A percentile compares a stretch with the other conserved stretches of the same genome.
Evolutionary conservation across 108 stramenopile species (phyloP).

Genomic region (Nannochloropsis granulata): DNA sequence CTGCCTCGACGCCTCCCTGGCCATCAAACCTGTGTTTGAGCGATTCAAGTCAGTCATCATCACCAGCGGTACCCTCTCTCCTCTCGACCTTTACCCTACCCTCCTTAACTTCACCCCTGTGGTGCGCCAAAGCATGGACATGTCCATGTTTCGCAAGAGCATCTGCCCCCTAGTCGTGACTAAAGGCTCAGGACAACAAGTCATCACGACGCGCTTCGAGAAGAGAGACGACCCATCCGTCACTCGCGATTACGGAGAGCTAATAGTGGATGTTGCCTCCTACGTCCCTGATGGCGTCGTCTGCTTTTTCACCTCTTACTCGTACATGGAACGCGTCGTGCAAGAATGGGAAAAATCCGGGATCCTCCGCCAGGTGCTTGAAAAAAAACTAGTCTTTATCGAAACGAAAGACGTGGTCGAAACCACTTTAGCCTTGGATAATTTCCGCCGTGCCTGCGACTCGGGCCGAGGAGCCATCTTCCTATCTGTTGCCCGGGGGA

Average conservation of each 20-base stretch:
- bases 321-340: slow-evolving; percentile 90
- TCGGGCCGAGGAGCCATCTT: slow-evolving; percentile 95
- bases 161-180: slow-evolving; percentile 91
- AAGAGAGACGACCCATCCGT: slow-evolving; percentile 72
- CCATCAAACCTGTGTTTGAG: slow-evolving; percentile 92
- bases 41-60: slow-evolving; percentile 81
- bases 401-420: slow-evolving; percentile 99
- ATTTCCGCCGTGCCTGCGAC: slow-evolving; percentile 92
- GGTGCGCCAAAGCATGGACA: slow-evolving; percentile 76
- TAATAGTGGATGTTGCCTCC: slow-evolving; percentile 72
- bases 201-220: slow-evolving; percentile 24
- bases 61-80: slow-evolving; percentile 92
- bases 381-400: slow-evolving; percentile 89
- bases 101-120: slow-evolving; percentile 90
- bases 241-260: slow-evolving; percentile 70
- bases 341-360: slow-evolving; percentile 79
- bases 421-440: slow-evolving; percentile 90
- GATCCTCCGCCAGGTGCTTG: slow-evolving; percentile 65
- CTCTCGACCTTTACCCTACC: slow-evolving; percentile 96
- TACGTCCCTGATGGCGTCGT: slow-evolving; percentile 90
- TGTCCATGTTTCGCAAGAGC: slow-evolving; percentile 95
- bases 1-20: slow-evolving; percentile 90
- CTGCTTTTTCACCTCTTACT: slow-evolving; percentile 94
- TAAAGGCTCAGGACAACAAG: slow-evolving; percentile 14
- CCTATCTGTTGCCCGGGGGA: slow-evolving; percentile 89